phyloP scores from a whole-genome alignment of 2,329 filamentous ascomycete genomes.

The Coleophoma cylindrospora region DNA sequence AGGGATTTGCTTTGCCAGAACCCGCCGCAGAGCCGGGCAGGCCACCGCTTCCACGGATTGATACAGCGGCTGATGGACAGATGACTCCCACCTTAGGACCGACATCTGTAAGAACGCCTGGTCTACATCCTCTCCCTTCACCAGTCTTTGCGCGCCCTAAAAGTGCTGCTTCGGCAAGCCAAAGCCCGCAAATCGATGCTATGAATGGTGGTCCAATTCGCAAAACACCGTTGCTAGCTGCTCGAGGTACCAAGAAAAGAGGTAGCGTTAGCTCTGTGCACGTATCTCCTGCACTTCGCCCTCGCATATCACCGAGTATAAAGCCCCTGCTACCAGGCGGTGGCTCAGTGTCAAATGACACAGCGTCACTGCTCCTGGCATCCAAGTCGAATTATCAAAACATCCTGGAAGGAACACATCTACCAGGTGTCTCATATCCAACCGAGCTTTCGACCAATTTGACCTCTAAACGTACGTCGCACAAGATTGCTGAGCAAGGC shows the following conservation, averaged over 20 bases:
- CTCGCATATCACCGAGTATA: slow-evolving; percentile 90
- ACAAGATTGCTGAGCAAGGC: slow-evolving; percentile 97
- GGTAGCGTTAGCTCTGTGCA: slow-evolving; percentile 64
- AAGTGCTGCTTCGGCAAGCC: slow-evolving; percentile 37
- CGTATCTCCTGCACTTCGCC: slow-evolving; percentile 80
- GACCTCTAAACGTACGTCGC: slow-evolving; percentile 92
- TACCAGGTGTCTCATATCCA: slow-evolving; percentile 87
- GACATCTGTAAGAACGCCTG: slow-evolving; percentile 24
- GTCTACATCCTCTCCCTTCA: slow-evolving; percentile 35
- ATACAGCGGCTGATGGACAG: slow-evolving; percentile 45
- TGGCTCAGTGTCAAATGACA: slow-evolving; percentile 49
- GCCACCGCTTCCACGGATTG: slow-evolving; percentile 42
- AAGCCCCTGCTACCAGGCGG: slow-evolving; percentile 76
- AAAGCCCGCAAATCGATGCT: slow-evolving; percentile 48
- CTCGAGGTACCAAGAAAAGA: slow-evolving; percentile 62
- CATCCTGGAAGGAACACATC: slow-evolving; percentile 85
- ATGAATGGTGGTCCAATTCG: slow-evolving; percentile 38
- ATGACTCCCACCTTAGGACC: slow-evolving; percentile 50
- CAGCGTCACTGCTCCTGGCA: slow-evolving; percentile 70
- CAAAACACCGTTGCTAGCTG: slow-evolving; percentile 48
- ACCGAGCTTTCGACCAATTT: slow-evolving; percentile 88
- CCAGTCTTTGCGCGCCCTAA: slow-evolving; percentile 30
- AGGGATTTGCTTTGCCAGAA: slow-evolving; percentile 70
- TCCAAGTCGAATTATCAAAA: slow-evolving; percentile 98
- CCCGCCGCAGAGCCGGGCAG: slow-evolving; percentile 46